Conservation (phyloP, 257 asterid species). For the Anisodus acutangulus region DNA sequence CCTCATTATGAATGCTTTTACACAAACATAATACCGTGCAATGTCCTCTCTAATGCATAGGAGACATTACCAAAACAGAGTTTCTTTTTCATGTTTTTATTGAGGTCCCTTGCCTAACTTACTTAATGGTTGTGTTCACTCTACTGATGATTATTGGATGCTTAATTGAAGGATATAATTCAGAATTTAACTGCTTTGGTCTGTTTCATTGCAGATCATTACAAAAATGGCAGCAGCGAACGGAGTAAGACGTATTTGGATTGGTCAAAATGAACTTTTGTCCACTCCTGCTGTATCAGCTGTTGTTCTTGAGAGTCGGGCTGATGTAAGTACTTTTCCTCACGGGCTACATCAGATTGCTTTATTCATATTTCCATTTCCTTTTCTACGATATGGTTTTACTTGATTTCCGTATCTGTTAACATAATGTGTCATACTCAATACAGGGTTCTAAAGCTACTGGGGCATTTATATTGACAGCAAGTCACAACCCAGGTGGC, state of each 20-base stretch:
- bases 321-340: constrained; percentile 61
- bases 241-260: constrained; percentile 96
- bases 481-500: constrained; percentile 99
- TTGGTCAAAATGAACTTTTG: constrained; percentile 87
- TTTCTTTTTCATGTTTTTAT: constrained; percentile 20
- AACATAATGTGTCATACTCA: constrained; percentile 26
- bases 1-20: too few species aligned
- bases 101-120: background rate
- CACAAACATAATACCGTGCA: too few species aligned
- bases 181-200: background rate
- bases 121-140: background rate
- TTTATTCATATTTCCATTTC: constrained; percentile 28
- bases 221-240: constrained; percentile 95
- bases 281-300: constrained; percentile 97
- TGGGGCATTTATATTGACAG: constrained; percentile 94
- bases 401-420: constrained; percentile 25
- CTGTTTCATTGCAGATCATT: constrained; percentile 60
- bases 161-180: constrained; percentile 2
- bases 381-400: constrained; percentile 20
- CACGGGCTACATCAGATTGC: background rate
- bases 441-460: constrained; percentile 88
- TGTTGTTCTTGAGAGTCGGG: constrained; percentile 84
- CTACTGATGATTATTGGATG: too few species aligned
- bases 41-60: background rate
- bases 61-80: background rate